Evolutionary conservation across 2,329 filamentous ascomycete genomes (phyloP).

Genomic region (Chalara sp.): DNA sequence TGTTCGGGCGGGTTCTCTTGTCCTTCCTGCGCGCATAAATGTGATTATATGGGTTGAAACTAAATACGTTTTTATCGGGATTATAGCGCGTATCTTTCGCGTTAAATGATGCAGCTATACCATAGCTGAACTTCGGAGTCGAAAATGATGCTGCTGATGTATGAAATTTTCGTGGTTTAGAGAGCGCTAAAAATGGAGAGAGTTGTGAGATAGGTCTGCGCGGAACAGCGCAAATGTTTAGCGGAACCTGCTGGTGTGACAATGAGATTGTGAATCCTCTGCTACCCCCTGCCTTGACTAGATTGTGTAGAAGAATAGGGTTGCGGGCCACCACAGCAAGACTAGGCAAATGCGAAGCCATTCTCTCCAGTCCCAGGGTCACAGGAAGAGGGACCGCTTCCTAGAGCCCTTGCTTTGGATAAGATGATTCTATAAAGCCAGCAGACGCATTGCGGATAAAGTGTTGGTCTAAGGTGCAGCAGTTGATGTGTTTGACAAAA

Average conservation of each 20-base stretch:
- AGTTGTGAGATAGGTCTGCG: not conserved
- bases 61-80: conserved; percentile 61
- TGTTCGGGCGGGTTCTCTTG: conserved; percentile 61
- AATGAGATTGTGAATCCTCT: not conserved
- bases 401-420: no score
- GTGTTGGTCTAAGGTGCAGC: no score
- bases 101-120: conserved; percentile 68
- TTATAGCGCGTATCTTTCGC: conserved; percentile 65
- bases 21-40: conserved; percentile 47
- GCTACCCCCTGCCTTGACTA: not conserved
- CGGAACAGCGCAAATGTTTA: not conserved
- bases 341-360: conserved; percentile 15
- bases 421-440: no score
- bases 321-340: conserved; percentile 13
- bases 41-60: conserved; percentile 59
- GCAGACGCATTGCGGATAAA: no score
- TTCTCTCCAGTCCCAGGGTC: not conserved
- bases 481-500: no score
- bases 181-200: no score
- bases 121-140: conserved; percentile 47
- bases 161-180: conserved; percentile 12
- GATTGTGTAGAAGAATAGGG: conserved; percentile 2
- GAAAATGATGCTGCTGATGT: conserved; percentile 13
- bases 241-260: not conserved
- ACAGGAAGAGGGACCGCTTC: no score